phyloP scores from a whole-genome alignment of 1,284 basidiomycete genomes.

The Papiliotrema laurentii region DNA sequence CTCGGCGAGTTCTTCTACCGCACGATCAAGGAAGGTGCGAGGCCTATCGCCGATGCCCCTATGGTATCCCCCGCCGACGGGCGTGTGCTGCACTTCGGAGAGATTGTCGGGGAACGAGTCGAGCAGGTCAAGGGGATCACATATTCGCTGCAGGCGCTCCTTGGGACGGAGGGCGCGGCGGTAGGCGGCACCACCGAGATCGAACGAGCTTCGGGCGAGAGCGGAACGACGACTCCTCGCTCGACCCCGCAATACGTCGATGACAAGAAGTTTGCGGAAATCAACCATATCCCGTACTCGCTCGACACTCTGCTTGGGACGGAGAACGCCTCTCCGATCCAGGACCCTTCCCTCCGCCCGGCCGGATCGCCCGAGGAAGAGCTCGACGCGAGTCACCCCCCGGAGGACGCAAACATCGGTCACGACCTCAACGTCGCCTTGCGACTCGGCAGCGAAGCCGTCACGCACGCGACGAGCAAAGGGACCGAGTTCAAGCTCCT shows the following conservation, averaged over 20 bases:
- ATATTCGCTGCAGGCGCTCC: constrained; percentile 87
- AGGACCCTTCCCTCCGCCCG: constrained; percentile 8
- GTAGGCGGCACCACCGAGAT: constrained; percentile 24
- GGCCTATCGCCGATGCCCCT: constrained; percentile 72
- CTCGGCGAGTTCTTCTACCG: constrained; percentile 95
- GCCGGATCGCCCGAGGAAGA: constrained; percentile 2
- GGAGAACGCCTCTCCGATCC: constrained; percentile 3
- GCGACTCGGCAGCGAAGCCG: constrained; percentile 43
- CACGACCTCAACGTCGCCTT: constrained; percentile 56
- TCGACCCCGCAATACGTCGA: constrained; percentile 34
- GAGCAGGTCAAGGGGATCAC: constrained; percentile 98
- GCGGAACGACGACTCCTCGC: constrained; percentile 48
- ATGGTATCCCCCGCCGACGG: constrained; percentile 94
- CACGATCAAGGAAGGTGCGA: constrained; percentile 71
- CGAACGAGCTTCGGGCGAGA: neutral
- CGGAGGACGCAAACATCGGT: constrained; percentile 52
- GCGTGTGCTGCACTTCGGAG: constrained; percentile 85
- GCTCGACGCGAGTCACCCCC: constrained; percentile 35
- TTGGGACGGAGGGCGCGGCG: constrained; percentile 57
- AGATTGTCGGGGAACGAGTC: constrained; percentile 71
- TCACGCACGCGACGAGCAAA: constrained; percentile 52
- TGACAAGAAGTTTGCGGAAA: constrained; percentile 86
- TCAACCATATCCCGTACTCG: constrained; percentile 95
- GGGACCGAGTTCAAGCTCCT: constrained; percentile 50
- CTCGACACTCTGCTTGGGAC: constrained; percentile 73